Base-by-base conservation (phyloP, 139 green algal genomes). In the Tetraselmis chui region DNA sequence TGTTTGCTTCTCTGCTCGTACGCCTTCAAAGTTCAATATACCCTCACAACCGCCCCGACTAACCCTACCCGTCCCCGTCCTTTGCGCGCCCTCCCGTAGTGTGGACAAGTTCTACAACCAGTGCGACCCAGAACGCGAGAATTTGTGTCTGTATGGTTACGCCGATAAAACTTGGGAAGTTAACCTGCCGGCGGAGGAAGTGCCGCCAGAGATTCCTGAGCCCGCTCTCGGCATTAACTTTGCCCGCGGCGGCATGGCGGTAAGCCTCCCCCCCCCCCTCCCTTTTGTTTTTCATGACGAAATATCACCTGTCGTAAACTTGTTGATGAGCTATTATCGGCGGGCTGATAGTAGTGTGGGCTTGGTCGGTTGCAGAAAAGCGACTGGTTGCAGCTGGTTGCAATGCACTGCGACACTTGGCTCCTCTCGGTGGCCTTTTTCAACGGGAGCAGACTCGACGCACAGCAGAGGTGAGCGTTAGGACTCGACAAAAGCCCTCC, bases 141-240 rank as follows among this genome's bases (percentile, higher is more conserved):
- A 92, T 59, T 83, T 92, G 31, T 92, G 88, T 75, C 80, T 92
- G 79, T 92, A 92, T 81, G 87, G 88, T 5, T 84, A 90, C 27
- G 32, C 85, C 0, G 89, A 92, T 77, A 86, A 84, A 5, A 83
- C 78, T 22, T 92, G 89, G 89, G 83, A 90, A 67, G 89, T 92
- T 11, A 80, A 82, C 59, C 76, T 92, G 29, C 89, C 89, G 18
- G 89, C 85, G 22, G 89, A 92, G 81, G 89, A 92, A 32, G 88
- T 92, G 5, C 89, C 89, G 2, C 87, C 89, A 1, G 89, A 92
- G 79, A 82, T 92, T 25, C 89, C 89, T 24, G 89, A 92, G 79
- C 89, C 89, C 2, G 85, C 88, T 18, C 83, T 92, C 23, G 89
- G 89, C 23, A 92, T 92, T 58, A 92, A 92, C 84, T 92, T 92